phyloP scores from a whole-genome alignment of 805 yeast species.

The Nakazawaea siamensis region DNA sequence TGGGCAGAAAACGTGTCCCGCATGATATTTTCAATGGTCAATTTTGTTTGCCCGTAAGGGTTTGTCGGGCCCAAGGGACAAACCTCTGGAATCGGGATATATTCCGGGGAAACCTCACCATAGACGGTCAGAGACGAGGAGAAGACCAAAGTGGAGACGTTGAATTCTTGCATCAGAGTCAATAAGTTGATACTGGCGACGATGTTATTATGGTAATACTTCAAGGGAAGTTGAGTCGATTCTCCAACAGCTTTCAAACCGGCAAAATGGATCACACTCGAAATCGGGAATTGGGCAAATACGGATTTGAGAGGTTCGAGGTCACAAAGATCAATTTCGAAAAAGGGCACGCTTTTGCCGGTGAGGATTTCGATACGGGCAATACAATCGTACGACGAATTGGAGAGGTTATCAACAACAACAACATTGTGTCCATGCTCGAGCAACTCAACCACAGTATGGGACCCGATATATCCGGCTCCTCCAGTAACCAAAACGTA shows the following conservation, averaged over 20 bases:
- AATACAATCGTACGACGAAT: conserved; percentile 60
- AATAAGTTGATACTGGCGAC: conserved; percentile 54
- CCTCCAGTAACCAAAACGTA: conserved; percentile 75
- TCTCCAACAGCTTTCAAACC: conserved; percentile 83
- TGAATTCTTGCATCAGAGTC: conserved; percentile 36
- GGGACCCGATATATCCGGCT: conserved; percentile 83
- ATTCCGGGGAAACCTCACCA: conserved; percentile 68
- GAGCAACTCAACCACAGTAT: conserved; percentile 58
- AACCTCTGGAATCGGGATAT: conserved; percentile 73
- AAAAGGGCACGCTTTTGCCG: conserved; percentile 42
- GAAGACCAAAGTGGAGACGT: conserved; percentile 54
- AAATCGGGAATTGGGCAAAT: conserved; percentile 39
- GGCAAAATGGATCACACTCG: conserved; percentile 70
- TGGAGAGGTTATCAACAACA: conserved; percentile 62
- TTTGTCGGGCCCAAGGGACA: conserved; percentile 70
- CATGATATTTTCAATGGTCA: conserved; percentile 53
- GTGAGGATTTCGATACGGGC: conserved; percentile 52
- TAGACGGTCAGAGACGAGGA: conserved; percentile 79
- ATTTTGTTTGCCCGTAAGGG: conserved; percentile 73
- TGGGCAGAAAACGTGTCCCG: conserved; percentile 38
- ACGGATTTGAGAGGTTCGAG: conserved; percentile 36
- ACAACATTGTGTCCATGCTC: conserved; percentile 60
- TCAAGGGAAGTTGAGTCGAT: conserved; percentile 57
- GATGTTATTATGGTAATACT: conserved; percentile 62
- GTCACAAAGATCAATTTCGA: conserved; percentile 49